Evolutionary conservation across 2,329 filamentous ascomycete species (phyloP).

Genomic region (Fusarium caatingaense): DNA sequence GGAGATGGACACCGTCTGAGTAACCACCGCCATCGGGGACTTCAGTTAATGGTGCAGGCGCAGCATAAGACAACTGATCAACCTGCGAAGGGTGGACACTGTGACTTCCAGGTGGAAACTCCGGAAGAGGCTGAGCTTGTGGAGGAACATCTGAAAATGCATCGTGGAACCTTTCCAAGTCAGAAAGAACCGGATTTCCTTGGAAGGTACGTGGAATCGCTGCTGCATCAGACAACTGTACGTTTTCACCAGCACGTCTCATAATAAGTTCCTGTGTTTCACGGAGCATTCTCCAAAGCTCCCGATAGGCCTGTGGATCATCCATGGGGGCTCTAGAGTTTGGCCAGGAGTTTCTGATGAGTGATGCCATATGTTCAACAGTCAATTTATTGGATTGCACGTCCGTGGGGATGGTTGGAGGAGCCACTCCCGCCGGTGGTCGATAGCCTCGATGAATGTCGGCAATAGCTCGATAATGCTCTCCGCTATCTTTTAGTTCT

Average conservation of each 20-base stretch:
- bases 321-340: not conserved
- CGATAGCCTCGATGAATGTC: slow-evolving; percentile 6
- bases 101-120: not conserved
- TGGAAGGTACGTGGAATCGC: not conserved
- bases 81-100: not conserved
- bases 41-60: not conserved
- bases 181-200: slow-evolving; percentile 17
- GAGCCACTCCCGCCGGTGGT: slow-evolving; percentile 5
- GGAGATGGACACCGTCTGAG: not conserved
- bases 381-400: not conserved
- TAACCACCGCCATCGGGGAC: not conserved
- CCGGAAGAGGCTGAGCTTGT: not conserved
- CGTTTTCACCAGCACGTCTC: not conserved
- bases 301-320: not conserved
- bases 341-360: slow-evolving; percentile 2
- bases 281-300: not conserved
- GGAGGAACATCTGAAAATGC: not conserved
- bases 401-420: not conserved
- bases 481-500: not conserved
- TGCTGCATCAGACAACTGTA: too few species aligned
- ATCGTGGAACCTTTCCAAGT: not conserved
- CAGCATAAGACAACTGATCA: not conserved
- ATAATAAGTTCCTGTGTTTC: not conserved
- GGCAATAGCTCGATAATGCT: not conserved
- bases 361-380: not conserved